Base-by-base conservation (phyloP, 1,284 basidiomycete genomes). In the Naganishia liquefaciens region DNA sequence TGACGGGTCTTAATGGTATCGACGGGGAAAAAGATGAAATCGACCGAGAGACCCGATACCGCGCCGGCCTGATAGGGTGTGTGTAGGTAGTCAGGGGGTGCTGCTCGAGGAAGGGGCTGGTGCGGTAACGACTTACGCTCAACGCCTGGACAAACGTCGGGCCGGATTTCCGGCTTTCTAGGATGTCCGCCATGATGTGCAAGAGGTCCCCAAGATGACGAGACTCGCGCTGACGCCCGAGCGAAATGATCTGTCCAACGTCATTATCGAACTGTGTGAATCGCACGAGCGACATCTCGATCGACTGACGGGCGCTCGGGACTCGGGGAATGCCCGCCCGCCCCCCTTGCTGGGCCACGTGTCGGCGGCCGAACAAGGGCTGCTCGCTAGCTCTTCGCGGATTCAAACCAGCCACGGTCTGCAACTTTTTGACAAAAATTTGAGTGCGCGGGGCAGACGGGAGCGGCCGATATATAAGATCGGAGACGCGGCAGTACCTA, bases 1-100 rank as follows among this genome's bases (percentile, higher is more conserved):
- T 97, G 81, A 40, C 95, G 87, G 17, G 95, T 98, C 80, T 99
- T 99, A 75, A 98, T 81, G 1, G 95, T 97, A 80, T 99, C 95
- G 67, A 98, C 88, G 0, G 95, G 95, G 78, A 92, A 98, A 81
- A 98, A 95, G 42, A 97, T 84, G 65, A 98, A 84, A 80, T 99
- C 95, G 27, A 95, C 93, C 1, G 91, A 84, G 19, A 91, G 89
- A 50, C 93, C 93, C 27, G 93, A 91, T 43, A 88, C 78, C 21
- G 89, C 93, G 43, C 93, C 93, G 57, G 91, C 88, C 64, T 65
- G 49, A 5, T n/a, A 28, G 6, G 43, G 11, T n/a, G 46, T 55
- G 25, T 43, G 27, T 28, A 17, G 13, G 54, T 25, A 25, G 25
- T 33, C 9, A 43, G 39, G 0, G 17, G 55, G 13, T n/a, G n/a